phyloP scores from a whole-genome alignment of 768 basidiomycete genomes.

The Kwoniella heveanensis region DNA sequence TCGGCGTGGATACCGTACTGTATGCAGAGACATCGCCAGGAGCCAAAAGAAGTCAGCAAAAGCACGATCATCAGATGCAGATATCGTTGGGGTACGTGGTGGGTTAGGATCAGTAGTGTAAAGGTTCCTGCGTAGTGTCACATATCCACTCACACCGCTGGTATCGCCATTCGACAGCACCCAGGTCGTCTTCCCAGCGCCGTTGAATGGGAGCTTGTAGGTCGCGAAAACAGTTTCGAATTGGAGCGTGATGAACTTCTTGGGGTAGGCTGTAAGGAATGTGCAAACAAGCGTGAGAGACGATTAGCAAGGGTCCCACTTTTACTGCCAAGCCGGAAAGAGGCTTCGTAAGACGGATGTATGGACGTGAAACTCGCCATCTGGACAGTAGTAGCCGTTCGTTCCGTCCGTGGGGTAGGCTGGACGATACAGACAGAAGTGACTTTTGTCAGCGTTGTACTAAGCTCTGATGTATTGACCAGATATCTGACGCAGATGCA shows the following conservation, averaged over 20 bases:
- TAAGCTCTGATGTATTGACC: too few relatives aligned
- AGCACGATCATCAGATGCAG: not conserved
- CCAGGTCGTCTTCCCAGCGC: constrained; percentile 25
- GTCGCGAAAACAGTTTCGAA: constrained; percentile 30
- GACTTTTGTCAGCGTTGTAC: too few relatives aligned
- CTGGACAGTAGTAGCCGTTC: constrained; percentile 30
- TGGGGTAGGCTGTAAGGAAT: constrained; percentile 23
- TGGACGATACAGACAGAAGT: not conserved
- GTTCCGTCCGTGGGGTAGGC: constrained; percentile 27
- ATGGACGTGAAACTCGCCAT: constrained; percentile 1
- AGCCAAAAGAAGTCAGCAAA: not conserved
- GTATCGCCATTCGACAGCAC: constrained; percentile 30
- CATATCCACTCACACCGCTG: constrained; percentile 14
- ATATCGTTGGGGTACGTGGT: too few relatives aligned
- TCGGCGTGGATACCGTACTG: constrained; percentile 31
- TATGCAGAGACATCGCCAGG: not conserved
- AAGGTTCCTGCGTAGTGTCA: too few relatives aligned
- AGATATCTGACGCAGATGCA: too few relatives aligned
- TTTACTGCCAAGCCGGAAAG: too few relatives aligned
- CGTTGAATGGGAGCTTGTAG: constrained; percentile 27
- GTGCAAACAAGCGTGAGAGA: not conserved
- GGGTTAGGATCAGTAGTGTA: too few relatives aligned
- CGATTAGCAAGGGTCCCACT: too few relatives aligned
- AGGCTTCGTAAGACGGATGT: too few relatives aligned
- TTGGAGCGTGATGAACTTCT: constrained; percentile 33